Evolutionary conservation across 768 basidiomycete genomes (phyloP).

Genomic region (Tylopilus balloui): DNA sequence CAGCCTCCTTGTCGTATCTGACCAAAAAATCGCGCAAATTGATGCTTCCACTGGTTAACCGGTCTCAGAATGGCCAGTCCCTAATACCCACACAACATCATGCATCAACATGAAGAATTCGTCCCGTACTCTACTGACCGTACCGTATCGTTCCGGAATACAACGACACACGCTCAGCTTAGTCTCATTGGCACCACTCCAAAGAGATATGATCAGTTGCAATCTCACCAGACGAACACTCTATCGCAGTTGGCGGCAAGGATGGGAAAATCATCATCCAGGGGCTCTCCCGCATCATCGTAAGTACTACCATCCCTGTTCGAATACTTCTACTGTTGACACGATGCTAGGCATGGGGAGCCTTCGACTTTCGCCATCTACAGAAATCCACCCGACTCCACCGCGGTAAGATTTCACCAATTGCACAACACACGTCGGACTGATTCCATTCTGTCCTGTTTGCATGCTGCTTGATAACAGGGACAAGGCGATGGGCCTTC

Average conservation of each 20-base stretch:
- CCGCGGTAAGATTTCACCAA: not conserved
- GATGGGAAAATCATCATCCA: not conserved
- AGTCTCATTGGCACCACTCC: not conserved
- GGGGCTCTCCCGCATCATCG: not conserved
- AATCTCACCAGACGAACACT: not conserved
- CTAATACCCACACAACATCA: accelerated
- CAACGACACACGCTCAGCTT: not conserved
- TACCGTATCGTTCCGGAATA: not conserved
- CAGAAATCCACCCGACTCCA: not conserved
- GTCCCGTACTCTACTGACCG: not conserved
- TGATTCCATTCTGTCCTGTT: too few species aligned
- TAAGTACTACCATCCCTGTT: not conserved
- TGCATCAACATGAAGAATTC: not conserved
- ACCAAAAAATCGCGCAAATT: not conserved
- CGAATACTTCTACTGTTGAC: not conserved
- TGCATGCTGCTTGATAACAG: too few species aligned
- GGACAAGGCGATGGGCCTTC: too few species aligned
- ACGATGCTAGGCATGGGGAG: not conserved
- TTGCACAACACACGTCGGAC: too few species aligned
- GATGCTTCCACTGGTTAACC: not conserved
- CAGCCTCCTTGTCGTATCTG: not conserved
- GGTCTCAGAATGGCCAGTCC: not conserved
- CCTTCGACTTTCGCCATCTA: not conserved
- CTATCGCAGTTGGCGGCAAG: not conserved
- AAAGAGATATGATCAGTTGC: not conserved